These are phyloP conservation scores for Agaricus blazei DNA, from an alignment of 768 basidiomycete genomes.

Conservation along the genomic window DNA sequence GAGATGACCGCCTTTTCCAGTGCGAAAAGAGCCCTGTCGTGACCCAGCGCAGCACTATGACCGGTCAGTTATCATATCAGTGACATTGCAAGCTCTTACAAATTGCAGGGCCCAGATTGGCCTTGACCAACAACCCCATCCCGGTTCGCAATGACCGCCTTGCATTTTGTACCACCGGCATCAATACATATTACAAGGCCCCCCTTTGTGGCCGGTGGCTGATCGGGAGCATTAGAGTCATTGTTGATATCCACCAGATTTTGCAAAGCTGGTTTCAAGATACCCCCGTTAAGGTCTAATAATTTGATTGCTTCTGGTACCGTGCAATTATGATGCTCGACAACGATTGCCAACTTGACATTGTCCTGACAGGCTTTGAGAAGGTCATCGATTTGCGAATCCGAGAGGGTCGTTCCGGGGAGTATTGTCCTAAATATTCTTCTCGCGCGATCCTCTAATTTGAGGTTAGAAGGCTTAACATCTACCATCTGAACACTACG, in stretches of 20 bases:
- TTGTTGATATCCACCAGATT: not conserved
- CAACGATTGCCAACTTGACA: conserved; percentile 28
- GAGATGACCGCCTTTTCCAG: conserved; percentile 13
- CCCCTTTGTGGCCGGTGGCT: not conserved
- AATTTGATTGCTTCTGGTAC: conserved; percentile 13
- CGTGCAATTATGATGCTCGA: conserved; percentile 17
- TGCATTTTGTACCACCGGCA: conserved; percentile 23
- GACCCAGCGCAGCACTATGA: conserved; percentile 20
- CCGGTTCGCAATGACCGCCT: conserved; percentile 17
- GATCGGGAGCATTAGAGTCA: not conserved
- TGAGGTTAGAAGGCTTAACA: conserved; percentile 25
- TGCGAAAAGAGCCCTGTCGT: conserved; percentile 18
- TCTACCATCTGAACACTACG: conserved; percentile 25
- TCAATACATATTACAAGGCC: conserved; percentile 19
- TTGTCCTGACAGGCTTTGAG: conserved; percentile 23
- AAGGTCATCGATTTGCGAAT: conserved; percentile 24
- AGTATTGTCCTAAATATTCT: conserved; percentile 25
- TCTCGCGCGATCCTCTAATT: conserved; percentile 23
- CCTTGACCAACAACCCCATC: conserved; percentile 17
- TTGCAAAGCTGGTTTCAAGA: conserved; percentile 18
- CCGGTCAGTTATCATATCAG: not conserved
- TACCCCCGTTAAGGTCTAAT: conserved; percentile 16
- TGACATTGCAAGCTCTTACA: conserved; percentile 13
- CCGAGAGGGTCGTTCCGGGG: conserved; percentile 14
- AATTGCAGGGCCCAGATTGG: conserved; percentile 23